A percentile compares a stretch with the other conserved stretches of the same genome.
Conservation (phyloP, 495 filamentous ascomycete species). For the Penicillium psychrofluorescens region DNA sequence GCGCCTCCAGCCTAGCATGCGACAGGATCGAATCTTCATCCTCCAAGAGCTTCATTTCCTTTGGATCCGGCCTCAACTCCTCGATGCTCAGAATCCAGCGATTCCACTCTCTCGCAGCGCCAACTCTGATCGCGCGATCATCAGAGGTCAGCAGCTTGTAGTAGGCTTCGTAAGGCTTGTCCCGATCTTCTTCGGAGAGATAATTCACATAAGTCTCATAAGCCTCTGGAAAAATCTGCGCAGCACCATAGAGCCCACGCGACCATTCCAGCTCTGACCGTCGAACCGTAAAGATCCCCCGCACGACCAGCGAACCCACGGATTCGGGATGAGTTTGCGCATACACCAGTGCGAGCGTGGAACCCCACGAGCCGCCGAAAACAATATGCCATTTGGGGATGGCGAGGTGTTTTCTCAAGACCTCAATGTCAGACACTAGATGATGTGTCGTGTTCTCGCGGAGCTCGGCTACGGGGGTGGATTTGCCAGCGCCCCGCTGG, state of each 20-base stretch:
- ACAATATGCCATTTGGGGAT: slow-evolving; percentile 38
- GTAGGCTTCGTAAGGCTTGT: slow-evolving; percentile 21
- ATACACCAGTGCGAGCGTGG: slow-evolving; percentile 34
- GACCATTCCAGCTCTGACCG: slow-evolving; percentile 25
- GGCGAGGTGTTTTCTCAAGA: slow-evolving; percentile 27
- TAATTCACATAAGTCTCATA: slow-evolving; percentile 28
- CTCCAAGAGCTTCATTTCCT: slow-evolving; percentile 13
- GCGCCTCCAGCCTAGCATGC: slow-evolving; percentile 30
- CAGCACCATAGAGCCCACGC: slow-evolving; percentile 10
- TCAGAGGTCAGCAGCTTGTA: slow-evolving; percentile 20
- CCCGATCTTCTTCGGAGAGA: slow-evolving; percentile 25
- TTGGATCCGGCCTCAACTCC: slow-evolving; percentile 14
- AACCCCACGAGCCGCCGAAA: slow-evolving; percentile 46
- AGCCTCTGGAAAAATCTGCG: slow-evolving; percentile 31
- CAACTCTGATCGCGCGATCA: neutral
- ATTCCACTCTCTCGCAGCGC: slow-evolving; percentile 23
- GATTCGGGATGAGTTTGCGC: slow-evolving; percentile 30
- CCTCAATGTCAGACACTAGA: slow-evolving; percentile 38
- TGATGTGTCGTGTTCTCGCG: slow-evolving; percentile 37
- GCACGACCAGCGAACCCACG: slow-evolving; percentile 25
- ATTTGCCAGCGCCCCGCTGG: slow-evolving; percentile 40
- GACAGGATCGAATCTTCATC: slow-evolving; percentile 28
- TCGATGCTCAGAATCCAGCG: slow-evolving; percentile 28
- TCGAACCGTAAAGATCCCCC: slow-evolving; percentile 32
- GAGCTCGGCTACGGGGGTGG: slow-evolving; percentile 26